Evolutionary conservation across 1,284 basidiomycete genomes (phyloP), one percentile per base, ranked within the genome.

Genomic region (Pseudozyma hubeiensis): DNA sequence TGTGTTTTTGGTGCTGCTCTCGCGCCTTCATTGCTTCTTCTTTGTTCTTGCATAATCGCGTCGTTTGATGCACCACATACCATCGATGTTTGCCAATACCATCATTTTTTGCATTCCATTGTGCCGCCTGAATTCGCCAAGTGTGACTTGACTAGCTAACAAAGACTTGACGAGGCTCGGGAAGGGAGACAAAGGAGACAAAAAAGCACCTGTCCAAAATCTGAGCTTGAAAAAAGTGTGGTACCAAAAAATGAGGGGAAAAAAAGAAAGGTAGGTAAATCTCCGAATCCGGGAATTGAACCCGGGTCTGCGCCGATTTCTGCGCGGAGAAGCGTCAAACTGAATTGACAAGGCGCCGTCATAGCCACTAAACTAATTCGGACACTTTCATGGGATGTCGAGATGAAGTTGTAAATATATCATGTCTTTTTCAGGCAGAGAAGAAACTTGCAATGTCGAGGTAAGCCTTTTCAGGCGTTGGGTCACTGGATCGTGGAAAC

Each of bases 361-460:
- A 75, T 75, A 75, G 72, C 72, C 72, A 75, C 72, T 75, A 75
- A 75, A 75, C 72, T 75, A 75, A 75, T 75, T 75, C 71, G 71
- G 71, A 75, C 39, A 31, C 35, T 11, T 44, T 59, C 34, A 34
- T 60, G 47, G 34, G 13, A 9, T 1, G 16, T 2, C 8, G 1
- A 1, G 8, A 5, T 5, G 0, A 2, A 0, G 17, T 31, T 40
- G 62, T 45, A 6, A 44, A 35, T 34, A 57, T 58, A 53, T 55
- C 19, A 5, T 4, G 6, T 24, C 24, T 45, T 45, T n/a, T n/a
- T n/a, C n/a, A n/a, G n/a, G n/a, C n/a, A n/a, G n/a, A n/a, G n/a
- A n/a, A n/a, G n/a, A n/a, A n/a, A n/a, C n/a, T n/a, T n/a, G 19
- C 44, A 29, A 5, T 30, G 13, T 24, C 24, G 24, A 24, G 24